Evolutionary conservation across 2,329 filamentous ascomycete species (phyloP), one percentile per base, ranked within the genome.

Genomic region (Aspergillus ruber): DNA sequence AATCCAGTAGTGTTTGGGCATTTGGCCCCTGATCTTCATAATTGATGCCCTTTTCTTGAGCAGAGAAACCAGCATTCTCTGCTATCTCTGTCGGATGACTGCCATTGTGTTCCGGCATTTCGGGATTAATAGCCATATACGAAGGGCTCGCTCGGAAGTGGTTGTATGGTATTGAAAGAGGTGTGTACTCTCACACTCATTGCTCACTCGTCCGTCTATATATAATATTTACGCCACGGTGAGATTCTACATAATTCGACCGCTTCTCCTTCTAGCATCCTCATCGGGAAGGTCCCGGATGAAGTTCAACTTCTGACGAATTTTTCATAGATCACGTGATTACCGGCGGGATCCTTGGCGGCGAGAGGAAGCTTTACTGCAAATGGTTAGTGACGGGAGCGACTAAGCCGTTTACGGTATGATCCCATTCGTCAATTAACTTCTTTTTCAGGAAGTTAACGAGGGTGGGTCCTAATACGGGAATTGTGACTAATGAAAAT

Each of bases 101-200:
- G 13, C 12, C 9, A 36, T 17, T 36, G 33, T n/a, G 33, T 36
- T 36, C 33, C 33, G 33, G 33, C 12, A 13, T 18, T 35, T 10
- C 69, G 68, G 4, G 73, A 68, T 2, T 84, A 84, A 3, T 84
- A 73, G 57, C 83, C 73, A 46, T 83, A 75, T 42, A 83, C 84
- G 1, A 87, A 71, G 13, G 74, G 72, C 42, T 35, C 43, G 38
- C 35, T n/a, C n/a, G n/a, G 33, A 36, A 17, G 33, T 4, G 9
- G 23, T 8, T 25, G 25, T 29, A 17, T 36, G 33, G 33, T 36
- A 6, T 36, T 6, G 9, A 13, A 36, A 36, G n/a, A 36, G 9
- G 3, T 15, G n/a, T 18, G 17, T 36, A 29, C 33, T 36, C 6
- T 36, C 17, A 15, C 6, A 15, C 12, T 36, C 17, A 8, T n/a